Base-by-base conservation (phyloP, 352 stramenopile species). In the Pythium brachiatum region DNA sequence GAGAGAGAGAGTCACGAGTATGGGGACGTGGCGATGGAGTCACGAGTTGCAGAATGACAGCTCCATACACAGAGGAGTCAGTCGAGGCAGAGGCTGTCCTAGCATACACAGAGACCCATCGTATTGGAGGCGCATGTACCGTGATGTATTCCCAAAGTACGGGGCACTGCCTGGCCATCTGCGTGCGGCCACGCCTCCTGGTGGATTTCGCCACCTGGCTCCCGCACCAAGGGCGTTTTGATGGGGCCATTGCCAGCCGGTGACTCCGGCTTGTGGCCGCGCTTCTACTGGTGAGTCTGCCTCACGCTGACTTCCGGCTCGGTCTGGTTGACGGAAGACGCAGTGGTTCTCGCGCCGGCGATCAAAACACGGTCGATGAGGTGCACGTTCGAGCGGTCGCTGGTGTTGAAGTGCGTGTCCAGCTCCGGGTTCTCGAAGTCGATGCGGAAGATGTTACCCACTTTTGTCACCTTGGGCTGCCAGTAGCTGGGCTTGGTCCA, bases 371-470 rank as follows among this genome's bases (percentile, higher is more conserved):
- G 79, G 68, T 95, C 86, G 26, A 95, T 83, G 21, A 94, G 69
- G 53, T 91, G 84, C 54, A 93, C 81, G 46, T 89, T 90, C 7
- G 83, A 94, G 48, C 86, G 86, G 56, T 95, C 86, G 31, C 60
- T 74, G 23, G 75, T 78, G 66, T 92, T 92, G 51, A 92, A 85
- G 38, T 84, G 89, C 52, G 36, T 64, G 56, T 94, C 84, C 16
- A 94, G 69, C 43, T 76, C 81, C 20, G 78, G 80, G 62, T 95
- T 89, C 64, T 95, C 86, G 57, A 95, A 92, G 60, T 95, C 86
- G 50, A 93, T 60, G 21, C 86, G 83, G 61, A 95, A 59, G 67
- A 95, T 85, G 60, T 90, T 92, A 70, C 88, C 83, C 58, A 93
- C 81, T 64, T 84, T 90, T 57, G 79, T 89, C 61, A 90, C 75